Conservation (phyloP, 768 basidiomycete genomes). For the Leccinum fibrillosum region DNA sequence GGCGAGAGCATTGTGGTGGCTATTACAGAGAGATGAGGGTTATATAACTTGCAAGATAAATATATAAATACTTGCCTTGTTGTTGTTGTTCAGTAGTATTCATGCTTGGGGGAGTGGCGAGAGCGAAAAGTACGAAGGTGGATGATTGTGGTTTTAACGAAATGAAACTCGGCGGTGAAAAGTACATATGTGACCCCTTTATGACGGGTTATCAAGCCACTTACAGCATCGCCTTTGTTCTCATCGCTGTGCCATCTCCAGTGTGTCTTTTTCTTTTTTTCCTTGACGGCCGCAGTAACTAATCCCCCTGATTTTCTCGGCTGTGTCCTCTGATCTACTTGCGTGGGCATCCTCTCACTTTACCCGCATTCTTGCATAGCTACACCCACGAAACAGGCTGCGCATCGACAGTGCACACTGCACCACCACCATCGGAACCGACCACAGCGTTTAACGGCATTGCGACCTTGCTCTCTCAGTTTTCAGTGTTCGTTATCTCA, state of each 20-base stretch:
- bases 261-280: neutral
- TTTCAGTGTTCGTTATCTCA: neutral
- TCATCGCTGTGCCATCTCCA: constrained; percentile 1
- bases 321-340: neutral
- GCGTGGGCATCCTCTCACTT: neutral
- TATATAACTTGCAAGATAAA: neutral
- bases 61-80: constrained; percentile 14
- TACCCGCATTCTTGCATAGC: neutral
- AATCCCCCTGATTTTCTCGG: neutral
- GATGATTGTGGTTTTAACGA: constrained; percentile 16
- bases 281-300: neutral
- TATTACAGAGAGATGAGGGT: neutral
- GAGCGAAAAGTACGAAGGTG: constrained; percentile 9
- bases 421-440: neutral
- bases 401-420: neutral
- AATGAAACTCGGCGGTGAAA: constrained; percentile 8
- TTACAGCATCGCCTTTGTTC: neutral
- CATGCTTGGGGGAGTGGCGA: neutral
- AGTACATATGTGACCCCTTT: constrained; percentile 1
- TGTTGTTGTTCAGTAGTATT: constrained; percentile 9
- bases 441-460: constrained; percentile 3
- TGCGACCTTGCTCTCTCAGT: neutral
- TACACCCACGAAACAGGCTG: neutral
- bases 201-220: neutral
- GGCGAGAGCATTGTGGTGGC: constrained; percentile 15